These are phyloP conservation scores for Monosporascus sp. DNA, from an alignment of 2,329 filamentous ascomycete genomes.

Conservation along the genomic window DNA sequence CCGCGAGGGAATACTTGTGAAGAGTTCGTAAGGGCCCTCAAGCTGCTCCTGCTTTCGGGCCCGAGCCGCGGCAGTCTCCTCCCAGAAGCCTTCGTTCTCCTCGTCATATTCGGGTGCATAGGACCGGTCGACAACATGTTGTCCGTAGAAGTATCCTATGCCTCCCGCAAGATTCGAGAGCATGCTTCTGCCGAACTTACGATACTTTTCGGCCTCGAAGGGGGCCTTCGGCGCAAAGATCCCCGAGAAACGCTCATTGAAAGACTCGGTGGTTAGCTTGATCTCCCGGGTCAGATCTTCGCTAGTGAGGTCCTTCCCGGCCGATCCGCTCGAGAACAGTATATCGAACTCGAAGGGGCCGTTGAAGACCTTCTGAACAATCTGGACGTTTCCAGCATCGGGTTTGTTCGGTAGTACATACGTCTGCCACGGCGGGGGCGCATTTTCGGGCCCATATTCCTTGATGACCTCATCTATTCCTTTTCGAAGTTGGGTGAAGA, in stretches of 20 bases:
- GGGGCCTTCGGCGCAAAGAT: constrained; percentile 71
- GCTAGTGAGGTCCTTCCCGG: constrained; percentile 47
- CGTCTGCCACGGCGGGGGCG: constrained; percentile 77
- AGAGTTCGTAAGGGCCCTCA: constrained; percentile 83
- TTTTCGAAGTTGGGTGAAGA: constrained; percentile 50
- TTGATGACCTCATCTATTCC: constrained; percentile 45
- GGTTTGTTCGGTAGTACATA: constrained; percentile 72
- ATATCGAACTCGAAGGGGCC: constrained; percentile 92
- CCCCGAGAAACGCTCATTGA: constrained; percentile 68
- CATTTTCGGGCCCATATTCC: constrained; percentile 50
- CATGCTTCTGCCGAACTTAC: constrained; percentile 78
- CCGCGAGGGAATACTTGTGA: constrained; percentile 84
- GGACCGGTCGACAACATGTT: constrained; percentile 83
- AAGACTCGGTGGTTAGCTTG: constrained; percentile 58
- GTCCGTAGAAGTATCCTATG: constrained; percentile 90
- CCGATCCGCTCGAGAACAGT: constrained; percentile 76
- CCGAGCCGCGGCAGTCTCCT: constrained; percentile 78
- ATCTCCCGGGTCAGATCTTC: constrained; percentile 68
- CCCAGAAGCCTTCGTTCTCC: constrained; percentile 92
- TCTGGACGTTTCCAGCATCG: constrained; percentile 71
- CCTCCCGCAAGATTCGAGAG: constrained; percentile 93
- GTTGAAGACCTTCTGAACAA: constrained; percentile 87
- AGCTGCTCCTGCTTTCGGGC: constrained; percentile 60
- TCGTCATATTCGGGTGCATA: constrained; percentile 93
- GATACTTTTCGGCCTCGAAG: constrained; percentile 68